A percentile compares a stretch with the other conserved stretches of the same genome.
phyloP scores from a whole-genome alignment of 2,329 filamentous ascomycete genomes.

The Ciborinia camelliae region DNA sequence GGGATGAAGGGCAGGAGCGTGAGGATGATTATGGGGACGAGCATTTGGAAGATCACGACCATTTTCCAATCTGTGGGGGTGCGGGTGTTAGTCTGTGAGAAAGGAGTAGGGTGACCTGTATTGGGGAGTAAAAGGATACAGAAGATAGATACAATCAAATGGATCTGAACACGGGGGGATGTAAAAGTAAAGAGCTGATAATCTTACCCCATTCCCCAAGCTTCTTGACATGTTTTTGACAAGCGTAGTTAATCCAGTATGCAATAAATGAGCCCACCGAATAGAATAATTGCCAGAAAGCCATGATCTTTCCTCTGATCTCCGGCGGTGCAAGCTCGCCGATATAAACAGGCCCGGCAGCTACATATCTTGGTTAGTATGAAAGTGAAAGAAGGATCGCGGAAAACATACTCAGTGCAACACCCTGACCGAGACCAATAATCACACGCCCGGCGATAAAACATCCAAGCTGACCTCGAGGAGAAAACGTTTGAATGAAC shows the following conservation, averaged over 20 bases:
- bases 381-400: neutral
- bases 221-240: slow-evolving; percentile 24
- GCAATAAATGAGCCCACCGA: slow-evolving; percentile 47
- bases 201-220: slow-evolving; percentile 56
- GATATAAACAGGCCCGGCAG: slow-evolving; percentile 67
- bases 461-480: slow-evolving; percentile 56
- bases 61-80: slow-evolving; percentile 56
- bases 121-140: neutral
- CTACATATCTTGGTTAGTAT: slow-evolving; percentile 37
- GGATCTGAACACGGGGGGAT: neutral
- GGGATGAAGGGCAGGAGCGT: slow-evolving; percentile 61
- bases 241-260: slow-evolving; percentile 32
- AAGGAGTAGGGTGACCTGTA: neutral
- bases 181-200: neutral
- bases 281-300: slow-evolving; percentile 68
- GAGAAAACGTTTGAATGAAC: slow-evolving; percentile 65
- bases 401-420: slow-evolving; percentile 54
- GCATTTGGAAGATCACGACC: slow-evolving; percentile 68
- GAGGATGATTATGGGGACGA: slow-evolving; percentile 63
- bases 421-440: slow-evolving; percentile 65
- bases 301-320: slow-evolving; percentile 65
- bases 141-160: neutral
- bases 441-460: slow-evolving; percentile 68
- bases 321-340: slow-evolving; percentile 62
- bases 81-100: neutral